Percentiles rank a stretch among this genome's conserved stretches.
Evolutionary conservation across 1,284 basidiomycete genomes (phyloP).

Genomic region (Vanrija pseudolonga): DNA sequence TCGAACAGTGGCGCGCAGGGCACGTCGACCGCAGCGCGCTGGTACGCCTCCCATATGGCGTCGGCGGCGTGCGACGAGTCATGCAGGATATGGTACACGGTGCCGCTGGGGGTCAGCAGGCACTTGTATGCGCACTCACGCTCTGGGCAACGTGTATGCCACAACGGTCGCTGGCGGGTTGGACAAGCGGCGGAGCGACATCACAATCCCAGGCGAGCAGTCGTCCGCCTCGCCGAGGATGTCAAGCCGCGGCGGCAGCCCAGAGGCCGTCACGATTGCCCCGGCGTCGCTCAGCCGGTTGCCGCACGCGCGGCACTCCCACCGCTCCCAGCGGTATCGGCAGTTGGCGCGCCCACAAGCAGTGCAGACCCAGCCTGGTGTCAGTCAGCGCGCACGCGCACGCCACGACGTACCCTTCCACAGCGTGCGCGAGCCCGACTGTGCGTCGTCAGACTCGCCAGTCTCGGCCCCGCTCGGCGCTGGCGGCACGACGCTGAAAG

Average conservation of each 20-base stretch:
- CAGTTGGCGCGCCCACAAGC: constrained; percentile 42
- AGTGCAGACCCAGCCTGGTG: constrained; percentile 38
- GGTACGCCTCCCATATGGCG: constrained; percentile 31
- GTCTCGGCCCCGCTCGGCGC: background rate
- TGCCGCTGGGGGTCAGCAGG: constrained; percentile 12
- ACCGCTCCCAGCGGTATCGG: constrained; percentile 41
- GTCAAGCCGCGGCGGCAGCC: background rate
- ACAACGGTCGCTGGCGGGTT: constrained; percentile 4
- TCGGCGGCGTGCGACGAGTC: constrained; percentile 13
- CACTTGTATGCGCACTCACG: constrained; percentile 5
- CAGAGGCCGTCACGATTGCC: background rate
- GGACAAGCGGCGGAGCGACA: background rate
- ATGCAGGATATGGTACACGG: constrained; percentile 32
- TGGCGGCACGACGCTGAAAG: constrained; percentile 32
- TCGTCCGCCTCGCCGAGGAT: constrained; percentile 7
- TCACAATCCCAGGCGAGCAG: background rate
- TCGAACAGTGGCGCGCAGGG: constrained; percentile 28
- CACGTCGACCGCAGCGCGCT: constrained; percentile 24
- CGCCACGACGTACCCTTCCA: constrained; percentile 26
- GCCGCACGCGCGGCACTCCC: constrained; percentile 20
- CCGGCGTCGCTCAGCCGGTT: background rate
- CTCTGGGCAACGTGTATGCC: constrained; percentile 12
- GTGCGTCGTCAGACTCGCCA: constrained; percentile 4
- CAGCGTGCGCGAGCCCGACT: constrained; percentile 19
- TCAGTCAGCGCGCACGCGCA: background rate